phyloP scores from a whole-genome alignment of 345 rosid genomes.

The Gossypium sturtianum region DNA sequence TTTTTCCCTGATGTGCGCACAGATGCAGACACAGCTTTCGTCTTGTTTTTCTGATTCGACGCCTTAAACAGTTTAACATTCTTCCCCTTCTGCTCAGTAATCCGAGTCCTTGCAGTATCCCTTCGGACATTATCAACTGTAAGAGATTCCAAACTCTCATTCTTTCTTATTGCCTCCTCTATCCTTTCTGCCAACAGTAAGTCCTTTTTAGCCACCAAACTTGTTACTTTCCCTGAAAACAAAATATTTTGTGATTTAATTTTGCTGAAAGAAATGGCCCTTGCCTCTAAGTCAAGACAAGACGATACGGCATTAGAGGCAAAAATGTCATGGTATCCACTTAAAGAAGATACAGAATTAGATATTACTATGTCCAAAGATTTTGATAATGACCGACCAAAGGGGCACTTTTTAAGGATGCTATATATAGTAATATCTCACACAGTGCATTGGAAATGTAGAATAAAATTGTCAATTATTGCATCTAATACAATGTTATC shows the following conservation, averaged over 20 bases:
- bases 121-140: slow-evolving; percentile 54
- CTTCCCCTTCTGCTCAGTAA: slow-evolving; percentile 58
- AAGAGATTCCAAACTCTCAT: slow-evolving; percentile 79
- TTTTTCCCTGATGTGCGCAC: slow-evolving; percentile 24
- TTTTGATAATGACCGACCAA: neutral
- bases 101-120: slow-evolving; percentile 58
- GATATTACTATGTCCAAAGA: neutral
- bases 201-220: slow-evolving; percentile 62
- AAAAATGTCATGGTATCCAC: neutral
- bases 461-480: neutral
- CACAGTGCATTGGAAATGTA: neutral
- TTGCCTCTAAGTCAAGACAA: neutral
- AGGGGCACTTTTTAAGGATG: neutral
- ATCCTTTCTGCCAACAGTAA: slow-evolving; percentile 51
- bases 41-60: slow-evolving; percentile 39
- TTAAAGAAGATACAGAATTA: neutral
- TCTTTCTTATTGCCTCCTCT: slow-evolving; percentile 76
- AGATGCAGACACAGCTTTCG: slow-evolving; percentile 17
- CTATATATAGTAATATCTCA: neutral
- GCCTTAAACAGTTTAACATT: slow-evolving; percentile 35
- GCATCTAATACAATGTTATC: neutral
- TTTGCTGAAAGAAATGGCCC: neutral
- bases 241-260: neutral
- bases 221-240: slow-evolving; percentile 77
- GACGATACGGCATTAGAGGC: neutral